These are phyloP conservation scores for Scedosporium aurantiacum DNA, from an alignment of 2,329 filamentous ascomycete species.

Conservation along the genomic window DNA sequence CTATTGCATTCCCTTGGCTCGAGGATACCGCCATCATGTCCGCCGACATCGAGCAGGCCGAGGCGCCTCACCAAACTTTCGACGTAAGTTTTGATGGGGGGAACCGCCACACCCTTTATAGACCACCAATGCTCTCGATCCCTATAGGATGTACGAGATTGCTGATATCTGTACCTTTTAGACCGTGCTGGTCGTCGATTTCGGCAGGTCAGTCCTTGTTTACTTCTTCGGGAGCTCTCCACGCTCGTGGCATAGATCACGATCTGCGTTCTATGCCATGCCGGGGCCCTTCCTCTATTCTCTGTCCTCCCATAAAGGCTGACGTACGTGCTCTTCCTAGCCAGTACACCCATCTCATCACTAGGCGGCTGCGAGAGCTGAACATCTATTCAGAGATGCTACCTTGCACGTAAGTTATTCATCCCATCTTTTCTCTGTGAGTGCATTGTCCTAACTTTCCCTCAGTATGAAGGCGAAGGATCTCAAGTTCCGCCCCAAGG, in stretches of 20 bases:
- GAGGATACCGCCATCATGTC: neutral
- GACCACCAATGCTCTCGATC: neutral
- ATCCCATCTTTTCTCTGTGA: neutral
- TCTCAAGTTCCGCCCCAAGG: slow-evolving; percentile 68
- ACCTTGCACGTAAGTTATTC: slow-evolving; percentile 49
- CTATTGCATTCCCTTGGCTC: neutral
- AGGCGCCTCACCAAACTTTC: slow-evolving; percentile 25
- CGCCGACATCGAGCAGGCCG: slow-evolving; percentile 12
- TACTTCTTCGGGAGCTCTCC: neutral
- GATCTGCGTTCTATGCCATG: too few relatives aligned
- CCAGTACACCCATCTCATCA: slow-evolving; percentile 66
- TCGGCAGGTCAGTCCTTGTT: slow-evolving; percentile 27
- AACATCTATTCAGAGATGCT: slow-evolving; percentile 83
- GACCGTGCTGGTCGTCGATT: slow-evolving; percentile 64
- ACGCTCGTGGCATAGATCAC: neutral
- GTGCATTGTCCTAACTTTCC: neutral
- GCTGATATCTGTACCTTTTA: slow-evolving; percentile 17
- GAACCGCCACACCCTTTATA: neutral
- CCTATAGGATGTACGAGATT: neutral
- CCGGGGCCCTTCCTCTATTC: too few relatives aligned
- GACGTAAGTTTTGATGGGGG: slow-evolving; percentile 18
- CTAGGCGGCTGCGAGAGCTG: slow-evolving; percentile 63
- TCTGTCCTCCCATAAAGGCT: neutral
- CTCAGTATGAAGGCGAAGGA: slow-evolving; percentile 59
- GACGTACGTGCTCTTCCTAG: neutral